Evolutionary conservation across 1,284 basidiomycete genomes (phyloP), one percentile per base, ranked within the genome.

Genomic region (Exobasidium rhododendri): DNA sequence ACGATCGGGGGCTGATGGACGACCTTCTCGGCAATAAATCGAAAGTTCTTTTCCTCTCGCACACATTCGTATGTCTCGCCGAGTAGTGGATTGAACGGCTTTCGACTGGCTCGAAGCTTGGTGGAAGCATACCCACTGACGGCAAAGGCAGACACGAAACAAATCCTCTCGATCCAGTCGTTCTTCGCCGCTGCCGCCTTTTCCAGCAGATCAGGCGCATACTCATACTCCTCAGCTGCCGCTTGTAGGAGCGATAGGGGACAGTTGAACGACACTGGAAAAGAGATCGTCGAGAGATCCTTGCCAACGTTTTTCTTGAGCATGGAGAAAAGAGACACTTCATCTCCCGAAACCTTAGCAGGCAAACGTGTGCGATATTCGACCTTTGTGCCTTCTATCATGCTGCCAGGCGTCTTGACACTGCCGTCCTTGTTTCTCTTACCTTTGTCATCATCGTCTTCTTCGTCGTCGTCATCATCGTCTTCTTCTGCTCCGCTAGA

Each of bases 271-370:
- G 76, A 71, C n/a, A 80, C 78, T 43, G 78, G 78, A 65, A 80
- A 80, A 10, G 73, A 75, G 50, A 80, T 74, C 29, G 77, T 76
- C n/a, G 77, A 74, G 1, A 80, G 67, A 56, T 80, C 78, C 57
- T 80, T 79, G 32, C 77, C 77, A 53, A 96, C 89, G 74, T 92
- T 94, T 82, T 93, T 94, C 82, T 92, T 92, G 57, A 96, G 81
- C 62, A 94, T 87, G 1, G 87, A 82, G 72, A 94, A 91, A 46
- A 96, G 81, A 68, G 89, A 92, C 3, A 91, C 89, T 81, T 96
- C 92, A 62, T 94, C 90, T 1, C 86, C 87, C 4, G 81, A 81
- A 0, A 82, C 80, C 3, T 81, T 80, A 17, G 80, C 78, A 17
- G 88, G 92, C 45, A 96, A 82, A 54, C 82, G 82, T 1, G 82